Conservation (phyloP, 768 basidiomycete genomes). For the Lentinula detonsa region DNA sequence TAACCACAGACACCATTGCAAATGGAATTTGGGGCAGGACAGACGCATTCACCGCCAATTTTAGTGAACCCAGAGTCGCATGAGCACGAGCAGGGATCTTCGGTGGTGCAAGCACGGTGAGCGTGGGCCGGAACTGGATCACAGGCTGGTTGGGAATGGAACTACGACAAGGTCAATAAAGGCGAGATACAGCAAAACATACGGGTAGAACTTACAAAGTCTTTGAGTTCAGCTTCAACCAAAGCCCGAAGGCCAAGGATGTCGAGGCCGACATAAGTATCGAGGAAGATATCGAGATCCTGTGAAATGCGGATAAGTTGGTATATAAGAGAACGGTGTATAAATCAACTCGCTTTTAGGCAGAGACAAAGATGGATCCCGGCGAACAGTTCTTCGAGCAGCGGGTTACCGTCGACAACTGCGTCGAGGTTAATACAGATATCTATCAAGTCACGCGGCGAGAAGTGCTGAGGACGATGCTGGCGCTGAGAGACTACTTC, state of each 20-base stretch:
- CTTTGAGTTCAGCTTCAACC: background rate
- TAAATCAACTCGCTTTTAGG: background rate
- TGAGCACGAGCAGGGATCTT: background rate
- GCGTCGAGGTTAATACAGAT: conserved; percentile 3
- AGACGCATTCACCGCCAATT: background rate
- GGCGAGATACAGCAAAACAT: background rate
- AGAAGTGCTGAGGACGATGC: background rate
- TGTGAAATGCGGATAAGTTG: background rate
- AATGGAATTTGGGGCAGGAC: background rate
- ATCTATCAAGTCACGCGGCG: background rate
- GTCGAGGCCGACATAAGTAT: background rate
- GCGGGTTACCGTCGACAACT: background rate
- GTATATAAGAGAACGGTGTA: background rate
- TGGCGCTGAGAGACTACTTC: background rate
- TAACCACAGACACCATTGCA: background rate
- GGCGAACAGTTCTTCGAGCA: background rate
- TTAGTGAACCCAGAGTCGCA: background rate
- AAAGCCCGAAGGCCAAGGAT: background rate
- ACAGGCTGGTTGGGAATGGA: background rate
- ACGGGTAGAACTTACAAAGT: background rate
- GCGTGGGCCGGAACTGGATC: background rate
- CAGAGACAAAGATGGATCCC: conserved; percentile 1
- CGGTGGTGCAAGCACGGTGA: background rate
- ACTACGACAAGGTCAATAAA: background rate
- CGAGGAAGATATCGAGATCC: conserved; percentile 4